Percentiles rank a stretch among this genome's conserved stretches.
Evolutionary conservation across 2,329 filamentous ascomycete genomes (phyloP).

Genomic region (Cryphonectria nitschkei): DNA sequence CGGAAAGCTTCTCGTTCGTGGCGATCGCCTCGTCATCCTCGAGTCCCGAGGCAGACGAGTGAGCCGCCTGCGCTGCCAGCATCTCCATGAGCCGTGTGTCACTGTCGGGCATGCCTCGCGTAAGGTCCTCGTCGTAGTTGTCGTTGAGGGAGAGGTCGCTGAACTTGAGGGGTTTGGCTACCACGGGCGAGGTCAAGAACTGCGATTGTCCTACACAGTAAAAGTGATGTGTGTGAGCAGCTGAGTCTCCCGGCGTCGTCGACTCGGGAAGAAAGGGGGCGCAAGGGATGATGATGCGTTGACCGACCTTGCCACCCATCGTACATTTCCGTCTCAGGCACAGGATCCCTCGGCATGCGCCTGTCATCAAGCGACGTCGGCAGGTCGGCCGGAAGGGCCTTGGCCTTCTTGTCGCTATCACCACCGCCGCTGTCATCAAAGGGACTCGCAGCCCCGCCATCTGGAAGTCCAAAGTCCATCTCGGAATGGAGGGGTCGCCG

Average conservation of each 20-base stretch:
- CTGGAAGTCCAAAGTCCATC: conserved; percentile 63
- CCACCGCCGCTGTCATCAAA: conserved; percentile 42
- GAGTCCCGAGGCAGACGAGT: conserved; percentile 72
- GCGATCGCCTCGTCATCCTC: conserved; percentile 82
- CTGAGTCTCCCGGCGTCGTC: background rate
- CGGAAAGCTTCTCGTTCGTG: conserved; percentile 72
- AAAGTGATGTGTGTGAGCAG: conserved; percentile 14
- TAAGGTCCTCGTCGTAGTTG: conserved; percentile 69
- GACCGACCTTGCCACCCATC: conserved; percentile 92
- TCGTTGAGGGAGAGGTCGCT: conserved; percentile 81
- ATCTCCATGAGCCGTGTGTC: conserved; percentile 92
- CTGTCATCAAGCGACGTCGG: conserved; percentile 92
- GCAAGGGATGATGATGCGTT: conserved; percentile 27
- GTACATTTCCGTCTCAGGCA: conserved; percentile 92
- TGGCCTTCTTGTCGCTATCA: conserved; percentile 49
- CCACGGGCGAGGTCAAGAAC: conserved; percentile 84
- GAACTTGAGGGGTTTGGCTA: conserved; percentile 84
- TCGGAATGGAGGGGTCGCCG: conserved; percentile 36
- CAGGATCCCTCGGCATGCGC: conserved; percentile 65
- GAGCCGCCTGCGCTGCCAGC: conserved; percentile 90
- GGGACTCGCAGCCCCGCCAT: conserved; percentile 45
- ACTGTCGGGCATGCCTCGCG: conserved; percentile 68
- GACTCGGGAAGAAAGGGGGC: conserved; percentile 12
- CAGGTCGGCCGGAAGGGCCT: conserved; percentile 76
- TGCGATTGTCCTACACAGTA: conserved; percentile 79